Base-by-base conservation (phyloP, 23 red algal species). In the Gracilaria gracilis region DNA sequence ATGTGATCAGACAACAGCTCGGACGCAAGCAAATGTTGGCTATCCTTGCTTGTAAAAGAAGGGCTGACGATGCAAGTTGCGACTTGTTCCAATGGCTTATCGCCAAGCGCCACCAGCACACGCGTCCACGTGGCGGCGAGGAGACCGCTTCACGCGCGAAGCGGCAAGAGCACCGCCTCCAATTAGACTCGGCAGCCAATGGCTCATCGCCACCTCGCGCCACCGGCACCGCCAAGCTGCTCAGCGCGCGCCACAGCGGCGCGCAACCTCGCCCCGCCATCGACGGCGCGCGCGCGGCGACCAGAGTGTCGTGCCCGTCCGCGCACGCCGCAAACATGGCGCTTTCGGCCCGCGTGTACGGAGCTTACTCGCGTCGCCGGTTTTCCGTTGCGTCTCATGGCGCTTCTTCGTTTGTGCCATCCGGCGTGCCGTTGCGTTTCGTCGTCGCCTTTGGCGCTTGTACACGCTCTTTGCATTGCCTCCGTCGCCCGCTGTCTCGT, bases 261-360 rank as follows among this genome's bases (percentile, higher is more conserved):
- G n/a, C 32, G 19, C 64, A 34, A 34, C 64, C 64, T 69, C 64
- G 29, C 7, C 31, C 9, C 32, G 5, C 13, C 32, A 1, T 17
- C 32, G 3, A 9, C 31, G 24, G 25, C 61, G 61, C 61, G n/a
- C 61, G 25, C 61, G 25, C 25, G 4, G 61, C 25, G 61, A n/a
- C n/a, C n/a, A n/a, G n/a, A n/a, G n/a, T n/a, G n/a, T n/a, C n/a
- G n/a, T n/a, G n/a, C n/a, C n/a, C n/a, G n/a, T n/a, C n/a, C n/a
- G n/a, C n/a, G n/a, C n/a, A n/a, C n/a, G n/a, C 42, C 42, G 42
- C 42, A 46, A 46, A 36, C 64, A 69, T 69, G 64, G 64, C 64
- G 64, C 64, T 69, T 69, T 69, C 64, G 64, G 64, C 64, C 64
- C 64, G 32, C 64, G 32, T 36, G 13, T 12, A 9, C 17, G 11